phyloP scores from a whole-genome alignment of 805 yeast species.

The Grigorovia transvaalensis region DNA sequence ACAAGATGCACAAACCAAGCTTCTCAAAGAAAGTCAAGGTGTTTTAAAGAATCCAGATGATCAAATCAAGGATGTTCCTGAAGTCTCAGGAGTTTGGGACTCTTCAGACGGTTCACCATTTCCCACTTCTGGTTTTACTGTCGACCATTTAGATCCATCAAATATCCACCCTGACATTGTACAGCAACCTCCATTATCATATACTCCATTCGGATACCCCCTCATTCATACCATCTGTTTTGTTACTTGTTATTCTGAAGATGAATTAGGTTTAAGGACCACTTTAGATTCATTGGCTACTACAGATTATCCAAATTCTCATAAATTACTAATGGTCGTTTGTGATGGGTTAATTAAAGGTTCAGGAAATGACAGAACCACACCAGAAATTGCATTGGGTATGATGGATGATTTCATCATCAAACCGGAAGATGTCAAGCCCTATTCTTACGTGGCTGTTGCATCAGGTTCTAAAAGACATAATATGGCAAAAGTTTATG shows the following conservation, averaged over 20 bases:
- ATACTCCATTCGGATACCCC: conserved; percentile 79
- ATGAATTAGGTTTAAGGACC: conserved; percentile 71
- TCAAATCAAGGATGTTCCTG: conserved; percentile 8
- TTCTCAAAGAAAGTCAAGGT: not conserved
- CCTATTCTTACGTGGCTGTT: conserved; percentile 89
- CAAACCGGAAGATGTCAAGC: conserved; percentile 63
- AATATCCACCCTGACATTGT: conserved; percentile 65
- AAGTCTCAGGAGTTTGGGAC: conserved; percentile 10
- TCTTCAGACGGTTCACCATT: conserved; percentile 3
- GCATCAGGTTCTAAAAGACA: conserved; percentile 92
- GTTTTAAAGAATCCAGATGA: conserved; percentile 3
- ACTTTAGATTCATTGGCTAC: conserved; percentile 88
- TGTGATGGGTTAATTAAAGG: conserved; percentile 96
- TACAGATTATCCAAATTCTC: conserved; percentile 92
- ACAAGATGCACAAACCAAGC: conserved; percentile 36
- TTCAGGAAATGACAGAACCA: conserved; percentile 75
- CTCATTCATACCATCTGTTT: conserved; percentile 61
- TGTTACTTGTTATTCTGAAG: conserved; percentile 94
- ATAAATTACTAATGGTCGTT: conserved; percentile 73
- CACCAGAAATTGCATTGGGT: conserved; percentile 81
- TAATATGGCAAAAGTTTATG: conserved; percentile 93
- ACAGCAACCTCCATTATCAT: conserved; percentile 86
- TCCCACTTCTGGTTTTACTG: conserved; percentile 5
- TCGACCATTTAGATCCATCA: conserved; percentile 45
- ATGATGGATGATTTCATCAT: conserved; percentile 76